Evolutionary conservation across 2,329 filamentous ascomycete genomes (phyloP), one percentile per base, ranked within the genome.

Genomic region (Epichloe aotearoae): DNA sequence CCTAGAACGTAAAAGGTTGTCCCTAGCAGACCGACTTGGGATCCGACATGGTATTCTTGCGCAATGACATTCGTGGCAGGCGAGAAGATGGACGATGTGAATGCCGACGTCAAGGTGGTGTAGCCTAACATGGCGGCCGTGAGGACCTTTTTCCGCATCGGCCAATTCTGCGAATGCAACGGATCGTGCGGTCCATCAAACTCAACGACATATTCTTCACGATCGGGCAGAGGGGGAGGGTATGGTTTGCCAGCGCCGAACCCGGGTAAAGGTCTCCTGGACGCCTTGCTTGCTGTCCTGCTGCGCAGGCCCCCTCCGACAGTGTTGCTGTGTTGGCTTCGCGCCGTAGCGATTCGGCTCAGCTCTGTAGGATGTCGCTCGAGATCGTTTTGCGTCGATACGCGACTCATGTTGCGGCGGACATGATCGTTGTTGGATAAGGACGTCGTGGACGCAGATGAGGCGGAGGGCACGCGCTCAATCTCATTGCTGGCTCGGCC

Each of bases 161-260:
- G 76, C 89, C 89, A 95, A 64, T 95, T 95, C 69, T 91, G 86
- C 1, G 88, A 84, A 66, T 95, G 88, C 53, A 90, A 62, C 2
- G 88, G 88, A 60, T 95, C 89, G 56, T 89, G 76, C 1, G 81
- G 83, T 0, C 88, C 89, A 58, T 90, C 84, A 61, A 95, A 95
- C 65, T 88, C 86, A 42, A 90, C 86, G 0, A 89, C 84, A 61
- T 90, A 91, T 56, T 86, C 80, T 59, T 90, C 86, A 58, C 76
- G 74, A 14, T 82, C 79, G 2, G 85, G 84, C 41, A 90, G 63
- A 0, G 70, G 73, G 73, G 85, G 85, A 3, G 86, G 86, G 59
- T 80, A 88, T 0, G 81, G 73, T 67, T 88, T 90, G n/a, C 83
- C 84, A 50, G 73, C 80, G 37, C 86, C 86, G 64, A 89, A 87